Percentiles rank a stretch among this genome's conserved stretches.
Evolutionary conservation across 129 eudicot species (phyloP).

Genomic region (Scalesia atractyloides): DNA sequence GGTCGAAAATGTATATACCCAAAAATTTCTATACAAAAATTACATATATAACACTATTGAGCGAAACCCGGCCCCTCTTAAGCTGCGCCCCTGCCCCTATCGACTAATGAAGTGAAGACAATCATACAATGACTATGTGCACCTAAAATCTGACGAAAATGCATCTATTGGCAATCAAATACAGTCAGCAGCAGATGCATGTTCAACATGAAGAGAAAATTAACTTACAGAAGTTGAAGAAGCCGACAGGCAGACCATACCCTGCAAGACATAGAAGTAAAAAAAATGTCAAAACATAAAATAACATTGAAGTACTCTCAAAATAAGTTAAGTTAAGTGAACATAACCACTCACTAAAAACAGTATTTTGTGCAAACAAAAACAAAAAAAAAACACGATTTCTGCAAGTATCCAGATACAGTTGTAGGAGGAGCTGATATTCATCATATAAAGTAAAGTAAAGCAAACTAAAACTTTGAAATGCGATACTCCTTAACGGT

Average conservation of each 20-base stretch:
- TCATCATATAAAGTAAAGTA: slow-evolving; percentile 40
- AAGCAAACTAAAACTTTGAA: slow-evolving; percentile 24
- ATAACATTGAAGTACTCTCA: not conserved
- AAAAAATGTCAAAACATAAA: too few species aligned
- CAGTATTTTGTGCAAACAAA: too few species aligned
- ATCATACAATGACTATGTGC: too few species aligned
- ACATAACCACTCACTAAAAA: slow-evolving; percentile 41
- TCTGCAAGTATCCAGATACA: slow-evolving; percentile 33
- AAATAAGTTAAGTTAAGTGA: slow-evolving; percentile 1
- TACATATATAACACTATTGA: too few species aligned
- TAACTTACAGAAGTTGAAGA: slow-evolving; percentile 44
- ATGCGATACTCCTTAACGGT: slow-evolving; percentile 42
- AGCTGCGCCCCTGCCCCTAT: too few species aligned
- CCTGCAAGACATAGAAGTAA: slow-evolving; percentile 34
- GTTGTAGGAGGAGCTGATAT: slow-evolving; percentile 36
- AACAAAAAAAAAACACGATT: slow-evolving; percentile 17
- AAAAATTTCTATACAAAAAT: too few species aligned
- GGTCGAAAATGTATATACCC: too few species aligned
- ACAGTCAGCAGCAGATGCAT: not conserved
- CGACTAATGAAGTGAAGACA: too few species aligned
- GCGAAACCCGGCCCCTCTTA: too few species aligned
- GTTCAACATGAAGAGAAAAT: not conserved
- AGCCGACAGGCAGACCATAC: slow-evolving; percentile 16
- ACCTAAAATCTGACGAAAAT: too few species aligned
- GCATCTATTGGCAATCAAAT: too few species aligned